Percentiles rank a stretch among this genome's conserved stretches.
Conservation (phyloP, 208 protist genomes). For the Angomonas deanei region DNA sequence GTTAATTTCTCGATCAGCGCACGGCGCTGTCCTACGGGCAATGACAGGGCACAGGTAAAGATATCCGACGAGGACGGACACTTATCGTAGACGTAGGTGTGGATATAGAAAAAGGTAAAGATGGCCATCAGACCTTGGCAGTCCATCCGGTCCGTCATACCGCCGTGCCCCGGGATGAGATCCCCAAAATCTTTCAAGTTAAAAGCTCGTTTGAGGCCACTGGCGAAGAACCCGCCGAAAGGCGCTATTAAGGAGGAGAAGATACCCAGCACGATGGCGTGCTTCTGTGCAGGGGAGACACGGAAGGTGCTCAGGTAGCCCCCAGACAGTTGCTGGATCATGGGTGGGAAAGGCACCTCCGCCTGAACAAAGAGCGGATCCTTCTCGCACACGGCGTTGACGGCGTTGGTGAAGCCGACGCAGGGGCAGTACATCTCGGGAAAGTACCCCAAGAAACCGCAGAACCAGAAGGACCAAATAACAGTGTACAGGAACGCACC, state of each 20-base stretch:
- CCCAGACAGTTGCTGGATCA: constrained; percentile 48
- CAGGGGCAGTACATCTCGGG: constrained; percentile 86
- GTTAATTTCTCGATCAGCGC: constrained; percentile 35
- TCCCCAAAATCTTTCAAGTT: constrained; percentile 98
- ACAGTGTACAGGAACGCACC: constrained; percentile 89
- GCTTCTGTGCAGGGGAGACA: constrained; percentile 84
- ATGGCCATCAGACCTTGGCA: constrained; percentile 96
- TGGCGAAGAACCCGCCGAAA: constrained; percentile 98
- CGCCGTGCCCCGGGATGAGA: constrained; percentile 97
- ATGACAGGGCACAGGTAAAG: constrained; percentile 38
- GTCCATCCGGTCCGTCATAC: constrained; percentile 97
- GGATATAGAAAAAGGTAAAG: constrained; percentile 88
- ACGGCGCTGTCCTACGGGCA: constrained; percentile 28
- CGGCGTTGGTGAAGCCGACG: constrained; percentile 51
- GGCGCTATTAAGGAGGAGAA: constrained; percentile 96
- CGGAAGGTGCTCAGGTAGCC: constrained; percentile 36
- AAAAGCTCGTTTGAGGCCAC: constrained; percentile 96
- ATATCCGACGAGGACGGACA: constrained; percentile 43
- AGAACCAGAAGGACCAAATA: constrained; percentile 88
- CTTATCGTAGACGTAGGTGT: constrained; percentile 62
- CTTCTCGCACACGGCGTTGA: constrained; percentile 45
- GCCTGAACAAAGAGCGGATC: constrained; percentile 72
- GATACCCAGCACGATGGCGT: constrained; percentile 91
- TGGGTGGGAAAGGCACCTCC: constrained; percentile 41
- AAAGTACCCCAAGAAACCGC: constrained; percentile 82